Conservation (phyloP, 129 eudicot genomes). For the Flaveria brownii region DNA sequence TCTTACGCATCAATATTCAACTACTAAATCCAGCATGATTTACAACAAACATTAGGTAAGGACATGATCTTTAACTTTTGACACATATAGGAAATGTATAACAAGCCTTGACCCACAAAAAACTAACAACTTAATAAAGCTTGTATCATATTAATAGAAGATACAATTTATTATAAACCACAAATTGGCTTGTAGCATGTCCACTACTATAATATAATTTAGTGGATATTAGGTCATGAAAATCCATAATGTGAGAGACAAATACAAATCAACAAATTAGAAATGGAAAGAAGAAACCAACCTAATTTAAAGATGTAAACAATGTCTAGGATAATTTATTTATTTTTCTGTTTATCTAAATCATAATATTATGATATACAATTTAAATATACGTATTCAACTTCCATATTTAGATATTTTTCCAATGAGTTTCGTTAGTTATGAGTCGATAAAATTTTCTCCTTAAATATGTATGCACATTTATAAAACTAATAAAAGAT, state of each 20-base stretch:
- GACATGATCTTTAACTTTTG: neutral
- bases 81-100: neutral
- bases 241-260: slow-evolving; percentile 21
- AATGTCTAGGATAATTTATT: neutral
- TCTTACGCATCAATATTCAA: neutral
- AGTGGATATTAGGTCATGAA: slow-evolving; percentile 36
- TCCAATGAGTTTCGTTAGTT: too few species aligned
- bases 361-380: neutral
- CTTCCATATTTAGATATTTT: too few species aligned
- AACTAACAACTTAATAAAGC: slow-evolving; percentile 5
- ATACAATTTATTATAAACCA: slow-evolving; percentile 8
- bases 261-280: slow-evolving; percentile 9
- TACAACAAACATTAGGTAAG: slow-evolving; percentile 27
- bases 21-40: slow-evolving; percentile 14
- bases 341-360: neutral
- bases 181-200: slow-evolving; percentile 17
- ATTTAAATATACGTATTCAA: neutral
- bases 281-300: slow-evolving; percentile 15
- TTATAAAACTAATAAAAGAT: too few species aligned
- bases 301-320: slow-evolving; percentile 28
- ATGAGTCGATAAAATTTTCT: too few species aligned
- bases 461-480: too few species aligned
- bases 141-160: neutral
- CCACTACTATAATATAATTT: slow-evolving; percentile 33
- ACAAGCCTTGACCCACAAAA: slow-evolving; percentile 17